Evolutionary conservation across 106 monocot species (phyloP).

Genomic region (Xerophyta viscosa): DNA sequence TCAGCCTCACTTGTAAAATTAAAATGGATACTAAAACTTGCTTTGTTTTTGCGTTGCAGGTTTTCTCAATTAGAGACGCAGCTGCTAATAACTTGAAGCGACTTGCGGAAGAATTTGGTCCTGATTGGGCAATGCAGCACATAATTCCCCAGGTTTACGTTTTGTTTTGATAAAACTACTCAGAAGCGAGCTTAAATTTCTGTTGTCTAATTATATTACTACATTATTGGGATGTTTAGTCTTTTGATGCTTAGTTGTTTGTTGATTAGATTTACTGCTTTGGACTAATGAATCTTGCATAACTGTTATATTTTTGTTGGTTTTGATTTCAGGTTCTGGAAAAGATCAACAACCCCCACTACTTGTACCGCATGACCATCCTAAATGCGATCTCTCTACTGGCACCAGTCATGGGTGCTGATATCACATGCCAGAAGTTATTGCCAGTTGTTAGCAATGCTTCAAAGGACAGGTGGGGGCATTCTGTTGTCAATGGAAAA

Average conservation of each 20-base stretch:
- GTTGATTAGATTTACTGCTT: too few relatives aligned
- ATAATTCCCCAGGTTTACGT: constrained; percentile 1
- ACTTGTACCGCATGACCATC: constrained; percentile 85
- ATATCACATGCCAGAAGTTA: constrained; percentile 69
- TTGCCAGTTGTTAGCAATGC: constrained; percentile 61
- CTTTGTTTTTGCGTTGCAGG: constrained; percentile 1
- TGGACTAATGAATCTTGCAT: too few relatives aligned
- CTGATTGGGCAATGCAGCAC: constrained; percentile 1
- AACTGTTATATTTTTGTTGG: too few relatives aligned
- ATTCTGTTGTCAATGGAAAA: not conserved
- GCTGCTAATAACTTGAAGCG: constrained; percentile 9
- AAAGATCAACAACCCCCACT: constrained; percentile 73
- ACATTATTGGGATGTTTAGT: too few relatives aligned
- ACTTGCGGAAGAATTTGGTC: constrained; percentile 7
- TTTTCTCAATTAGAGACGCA: constrained; percentile 2
- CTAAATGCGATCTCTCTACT: constrained; percentile 75
- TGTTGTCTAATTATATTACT: too few relatives aligned
- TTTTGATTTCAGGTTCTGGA: constrained; percentile 50
- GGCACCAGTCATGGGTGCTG: constrained; percentile 79
- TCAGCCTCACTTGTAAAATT: too few relatives aligned
- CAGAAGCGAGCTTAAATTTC: too few relatives aligned
- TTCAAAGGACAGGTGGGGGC: constrained; percentile 63
- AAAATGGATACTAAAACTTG: not conserved
- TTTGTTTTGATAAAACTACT: too few relatives aligned
- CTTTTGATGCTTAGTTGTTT: too few relatives aligned